Conservation (phyloP, 129 eudicot species). For the Pulicaria dysenterica region DNA sequence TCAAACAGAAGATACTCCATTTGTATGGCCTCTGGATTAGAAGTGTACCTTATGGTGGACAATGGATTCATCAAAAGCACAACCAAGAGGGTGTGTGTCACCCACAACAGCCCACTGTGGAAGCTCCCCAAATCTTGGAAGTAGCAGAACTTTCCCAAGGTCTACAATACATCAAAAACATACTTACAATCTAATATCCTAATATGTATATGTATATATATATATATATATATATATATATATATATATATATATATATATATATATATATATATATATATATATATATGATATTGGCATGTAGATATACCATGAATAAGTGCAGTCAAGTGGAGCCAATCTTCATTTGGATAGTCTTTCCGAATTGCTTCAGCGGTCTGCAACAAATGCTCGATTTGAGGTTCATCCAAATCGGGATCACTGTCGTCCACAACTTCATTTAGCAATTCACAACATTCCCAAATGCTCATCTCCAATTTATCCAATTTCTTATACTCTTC, state of each 20-base stretch:
- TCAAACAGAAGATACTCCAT: not conserved
- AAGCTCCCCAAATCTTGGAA: slow-evolving; percentile 73
- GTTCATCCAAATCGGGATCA: slow-evolving; percentile 92
- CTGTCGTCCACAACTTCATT: slow-evolving; percentile 90
- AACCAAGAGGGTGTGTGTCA: slow-evolving; percentile 91
- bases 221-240: not conserved
- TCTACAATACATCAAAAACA: slow-evolving; percentile 42
- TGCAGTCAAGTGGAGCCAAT: slow-evolving; percentile 90
- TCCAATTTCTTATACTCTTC: slow-evolving; percentile 70
- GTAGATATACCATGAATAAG: slow-evolving; percentile 76
- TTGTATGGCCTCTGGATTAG: not conserved
- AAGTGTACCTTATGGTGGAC: slow-evolving; percentile 78
- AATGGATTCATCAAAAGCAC: slow-evolving; percentile 81
- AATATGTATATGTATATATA: not conserved
- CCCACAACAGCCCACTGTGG: slow-evolving; percentile 99
- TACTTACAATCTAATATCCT: not conserved
- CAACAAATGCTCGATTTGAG: slow-evolving; percentile 85
- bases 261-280: not conserved
- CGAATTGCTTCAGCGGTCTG: slow-evolving; percentile 94
- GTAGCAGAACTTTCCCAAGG: slow-evolving; percentile 79
- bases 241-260: not conserved
- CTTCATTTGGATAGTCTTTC: slow-evolving; percentile 85
- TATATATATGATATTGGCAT: slow-evolving; percentile 4
- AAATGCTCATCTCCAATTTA: slow-evolving; percentile 79
- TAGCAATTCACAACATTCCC: slow-evolving; percentile 92